Evolutionary conservation across 2,329 filamentous ascomycete species (phyloP).

Genomic region (Penicillium frequentans): DNA sequence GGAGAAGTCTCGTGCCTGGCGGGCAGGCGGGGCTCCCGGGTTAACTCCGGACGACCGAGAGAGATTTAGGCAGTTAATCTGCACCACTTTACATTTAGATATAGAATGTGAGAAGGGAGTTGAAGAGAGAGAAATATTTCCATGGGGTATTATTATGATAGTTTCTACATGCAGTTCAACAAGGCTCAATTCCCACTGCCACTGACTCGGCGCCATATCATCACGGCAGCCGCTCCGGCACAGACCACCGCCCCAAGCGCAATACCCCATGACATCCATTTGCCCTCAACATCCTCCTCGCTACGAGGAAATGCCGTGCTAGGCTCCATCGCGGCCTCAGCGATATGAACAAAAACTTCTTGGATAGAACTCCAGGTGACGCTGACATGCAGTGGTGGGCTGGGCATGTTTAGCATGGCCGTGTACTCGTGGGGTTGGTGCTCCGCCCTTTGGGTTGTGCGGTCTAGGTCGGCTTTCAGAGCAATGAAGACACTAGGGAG

Average conservation of each 20-base stretch:
- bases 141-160: slow-evolving; percentile 18
- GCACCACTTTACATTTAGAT: not conserved
- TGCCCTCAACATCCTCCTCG: slow-evolving; percentile 75
- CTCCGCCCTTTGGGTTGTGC: slow-evolving; percentile 92
- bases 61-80: not conserved
- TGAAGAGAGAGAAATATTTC: not conserved
- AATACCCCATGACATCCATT: slow-evolving; percentile 82
- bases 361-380: slow-evolving; percentile 92
- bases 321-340: slow-evolving; percentile 88
- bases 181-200: slow-evolving; percentile 31
- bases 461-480: slow-evolving; percentile 92
- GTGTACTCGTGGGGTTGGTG: slow-evolving; percentile 92
- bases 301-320: slow-evolving; percentile 85
- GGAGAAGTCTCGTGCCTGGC: slow-evolving; percentile 6
- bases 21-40: not conserved
- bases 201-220: slow-evolving; percentile 58
- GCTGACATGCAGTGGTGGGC: slow-evolving; percentile 83
- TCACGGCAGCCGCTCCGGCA: slow-evolving; percentile 58
- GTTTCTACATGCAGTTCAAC: slow-evolving; percentile 3
- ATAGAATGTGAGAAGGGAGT: not conserved
- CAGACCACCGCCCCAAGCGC: slow-evolving; percentile 71
- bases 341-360: slow-evolving; percentile 88
- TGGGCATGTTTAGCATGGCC: slow-evolving; percentile 77
- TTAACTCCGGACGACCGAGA: not conserved
- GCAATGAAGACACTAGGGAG: slow-evolving; percentile 90